Conservation (phyloP, 148 eudicot genomes). For the Bassia scoparia region DNA sequence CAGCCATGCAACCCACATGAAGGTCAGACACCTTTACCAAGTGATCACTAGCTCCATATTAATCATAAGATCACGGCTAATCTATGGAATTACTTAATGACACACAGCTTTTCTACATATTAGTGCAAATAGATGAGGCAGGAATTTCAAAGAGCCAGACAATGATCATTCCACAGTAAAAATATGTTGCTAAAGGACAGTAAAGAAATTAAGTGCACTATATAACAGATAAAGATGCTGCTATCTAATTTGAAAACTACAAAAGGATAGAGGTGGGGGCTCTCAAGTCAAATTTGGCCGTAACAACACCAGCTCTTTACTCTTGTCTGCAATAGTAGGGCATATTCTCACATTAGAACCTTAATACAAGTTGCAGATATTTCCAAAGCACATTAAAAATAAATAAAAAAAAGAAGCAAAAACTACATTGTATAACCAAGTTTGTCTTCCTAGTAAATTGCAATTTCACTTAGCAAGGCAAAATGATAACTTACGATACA, state of each 20-base stretch:
- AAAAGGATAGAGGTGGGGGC: slow-evolving; percentile 75
- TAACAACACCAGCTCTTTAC: slow-evolving; percentile 32
- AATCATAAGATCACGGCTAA: too few species aligned
- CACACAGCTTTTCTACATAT: too few species aligned
- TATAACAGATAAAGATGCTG: neutral
- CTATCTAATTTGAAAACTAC: slow-evolving; percentile 36
- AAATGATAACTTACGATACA: neutral
- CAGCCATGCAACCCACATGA: too few species aligned
- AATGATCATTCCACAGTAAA: neutral
- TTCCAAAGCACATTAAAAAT: too few species aligned
- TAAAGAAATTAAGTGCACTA: neutral
- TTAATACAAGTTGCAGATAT: neutral
- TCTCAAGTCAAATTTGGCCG: slow-evolving; percentile 65
- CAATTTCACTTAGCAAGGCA: neutral
- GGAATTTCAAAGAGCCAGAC: neutral
- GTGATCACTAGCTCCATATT: too few species aligned
- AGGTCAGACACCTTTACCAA: too few species aligned
- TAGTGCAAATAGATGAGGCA: too few species aligned
- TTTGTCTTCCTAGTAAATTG: neutral
- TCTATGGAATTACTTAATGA: too few species aligned
- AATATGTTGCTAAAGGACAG: neutral
- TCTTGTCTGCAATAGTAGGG: slow-evolving; percentile 38
- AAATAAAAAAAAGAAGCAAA: neutral
- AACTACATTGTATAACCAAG: neutral
- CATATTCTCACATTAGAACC: neutral